Conservation (phyloP, 768 basidiomycete species). For the Cubamyces lactineus region DNA sequence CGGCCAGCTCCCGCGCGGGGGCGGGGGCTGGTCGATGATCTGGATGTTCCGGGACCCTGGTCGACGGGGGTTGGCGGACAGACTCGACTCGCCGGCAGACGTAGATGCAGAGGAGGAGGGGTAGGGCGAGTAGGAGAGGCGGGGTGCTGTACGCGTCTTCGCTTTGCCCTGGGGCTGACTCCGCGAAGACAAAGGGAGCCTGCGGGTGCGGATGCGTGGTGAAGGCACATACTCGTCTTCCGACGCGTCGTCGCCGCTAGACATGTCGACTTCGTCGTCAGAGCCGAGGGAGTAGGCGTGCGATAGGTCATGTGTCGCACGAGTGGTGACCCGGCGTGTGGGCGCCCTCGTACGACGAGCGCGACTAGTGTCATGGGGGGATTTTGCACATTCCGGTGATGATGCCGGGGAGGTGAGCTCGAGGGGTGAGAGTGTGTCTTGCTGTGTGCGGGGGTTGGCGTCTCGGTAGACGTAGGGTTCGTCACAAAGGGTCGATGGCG, state of each 20-base stretch:
- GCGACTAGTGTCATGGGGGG: neutral
- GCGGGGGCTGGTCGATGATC: constrained; percentile 32
- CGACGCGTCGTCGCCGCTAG: constrained; percentile 40
- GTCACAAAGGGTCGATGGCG: neutral
- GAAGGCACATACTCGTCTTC: constrained; percentile 53
- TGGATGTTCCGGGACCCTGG: constrained; percentile 50
- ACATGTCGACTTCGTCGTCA: constrained; percentile 11
- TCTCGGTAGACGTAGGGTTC: constrained; percentile 14
- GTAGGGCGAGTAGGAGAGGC: constrained; percentile 21
- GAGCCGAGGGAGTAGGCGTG: neutral
- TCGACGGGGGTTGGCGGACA: constrained; percentile 5
- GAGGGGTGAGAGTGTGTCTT: constrained; percentile 8
- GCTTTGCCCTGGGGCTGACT: neutral
- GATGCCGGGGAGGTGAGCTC: constrained; percentile 9
- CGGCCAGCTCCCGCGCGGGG: constrained; percentile 26
- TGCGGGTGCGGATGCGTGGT: constrained; percentile 23
- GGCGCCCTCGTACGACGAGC: neutral
- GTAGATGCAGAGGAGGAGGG: constrained; percentile 35
- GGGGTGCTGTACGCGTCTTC: constrained; percentile 1
- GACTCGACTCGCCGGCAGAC: constrained; percentile 32
- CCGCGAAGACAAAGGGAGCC: constrained; percentile 15
- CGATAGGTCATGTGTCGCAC: neutral
- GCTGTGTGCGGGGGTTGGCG: neutral
- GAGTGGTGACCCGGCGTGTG: neutral
- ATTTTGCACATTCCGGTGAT: neutral